Base-by-base conservation (phyloP, 345 rosid species). In the Cardamine chenopodiifolia region DNA sequence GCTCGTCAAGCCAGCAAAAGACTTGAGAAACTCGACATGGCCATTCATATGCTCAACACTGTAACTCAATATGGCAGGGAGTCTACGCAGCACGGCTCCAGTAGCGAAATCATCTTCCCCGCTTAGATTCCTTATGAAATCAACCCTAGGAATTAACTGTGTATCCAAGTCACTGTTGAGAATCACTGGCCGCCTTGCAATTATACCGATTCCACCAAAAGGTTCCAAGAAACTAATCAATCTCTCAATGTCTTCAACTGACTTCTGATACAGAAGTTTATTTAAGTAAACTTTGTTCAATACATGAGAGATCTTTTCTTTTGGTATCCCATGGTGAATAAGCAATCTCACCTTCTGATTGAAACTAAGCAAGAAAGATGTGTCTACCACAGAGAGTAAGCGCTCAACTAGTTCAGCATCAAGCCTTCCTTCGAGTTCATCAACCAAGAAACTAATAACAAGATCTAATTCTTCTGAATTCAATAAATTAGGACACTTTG, bases 61-160 rank as follows among this genome's bases (percentile, higher is more conserved):
- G 50, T 87, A 88, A 80, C 83, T 90, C 77, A 83, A 55, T 42
- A 88, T 78, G 2, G 86, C 82, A 7, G 96, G 96, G 35, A 86
- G 89, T 77, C 87, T 89, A 50, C 73, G 79, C 44, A 90, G 52
- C 72, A 89, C 80, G 0, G 76, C 52, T 32, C 86, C 86, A 0
- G 91, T 83, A 62, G 89, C 86, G 37, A 71, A 82, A 66, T 81
- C 83, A 45, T 93, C 89, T 65, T 87, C 90, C 47, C 93, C 89
- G 20, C 97, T 87, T 18, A 87, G 86, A 81, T 82, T 73, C 67
- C 66, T 72, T 23, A 89, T 88, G 70, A 86, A 75, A 63, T 73
- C 80, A 50, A 93, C 72, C 72, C 85, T 84, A 1, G 96, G 97
- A 72, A 83, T 76, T 80, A 93, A 52, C 78, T 86, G 98, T 65